Base-by-base conservation (phyloP, 257 asterid species). In the Jacaranda mimosifolia region DNA sequence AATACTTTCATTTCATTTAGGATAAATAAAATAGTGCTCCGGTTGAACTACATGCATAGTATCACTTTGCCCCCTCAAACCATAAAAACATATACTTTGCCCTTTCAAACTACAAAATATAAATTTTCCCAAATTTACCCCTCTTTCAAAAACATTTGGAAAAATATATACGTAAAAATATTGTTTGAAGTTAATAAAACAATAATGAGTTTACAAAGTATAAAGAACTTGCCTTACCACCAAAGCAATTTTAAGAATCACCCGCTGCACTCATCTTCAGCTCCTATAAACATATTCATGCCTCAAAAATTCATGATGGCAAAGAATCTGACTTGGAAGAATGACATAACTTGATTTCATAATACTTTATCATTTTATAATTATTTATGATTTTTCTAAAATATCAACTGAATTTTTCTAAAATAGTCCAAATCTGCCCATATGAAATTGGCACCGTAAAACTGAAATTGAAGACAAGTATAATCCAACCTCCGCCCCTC, bases 401-500 rank as follows among this genome's bases (percentile, higher is more conserved):
- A 18, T 43, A 21, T 18, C 66, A 65, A 57, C 67, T 21, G n/a
- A 39, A 10, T 21, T 49, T 51, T 58, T 71, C 18, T 12, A n/a
- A 46, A 40, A 21, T 18, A 52, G 43, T 14, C 64, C 52, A 53
- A 70, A 63, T 60, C 55, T 49, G 15, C 55, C 63, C 70, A 21
- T 13, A 64, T 43, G 12, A 63, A 48, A 81, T 79, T 19, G 58
- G 71, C 79, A 77, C 69, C 75, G 66, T 17, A 8, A 18, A 66
- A 15, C 69, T 66, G 67, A 51, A 68, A 66, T 52, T 59, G 14
- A 73, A 11, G 43, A 59, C 79, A 60, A 60, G 62, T 77, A 40
- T 43, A 58, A 81, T 17, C 60, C 73, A 77, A 67, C 73, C 59
- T 49, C 77, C 59, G 17, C 15, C 73, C 66, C 49, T 26, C 79